These are phyloP conservation scores for Podaxis mareebaensis DNA, from an alignment of 768 basidiomycete genomes.

Conservation along the genomic window DNA sequence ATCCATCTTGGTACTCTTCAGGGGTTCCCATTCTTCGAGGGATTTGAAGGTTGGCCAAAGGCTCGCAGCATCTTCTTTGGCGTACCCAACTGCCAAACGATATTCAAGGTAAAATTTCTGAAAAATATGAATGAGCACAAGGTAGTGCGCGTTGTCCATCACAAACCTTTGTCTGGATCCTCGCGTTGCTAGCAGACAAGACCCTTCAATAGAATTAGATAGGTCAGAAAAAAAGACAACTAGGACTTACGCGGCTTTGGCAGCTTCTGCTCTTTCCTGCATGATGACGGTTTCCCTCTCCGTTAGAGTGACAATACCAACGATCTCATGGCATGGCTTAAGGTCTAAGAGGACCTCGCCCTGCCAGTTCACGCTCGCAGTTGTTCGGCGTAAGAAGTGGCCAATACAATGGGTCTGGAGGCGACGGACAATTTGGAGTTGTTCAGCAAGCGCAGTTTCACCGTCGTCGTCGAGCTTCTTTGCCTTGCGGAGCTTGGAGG, in stretches of 20 bases:
- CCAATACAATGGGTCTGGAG: neutral
- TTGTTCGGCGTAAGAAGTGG: neutral
- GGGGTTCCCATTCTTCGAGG: constrained; percentile 17
- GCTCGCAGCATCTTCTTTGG: neutral
- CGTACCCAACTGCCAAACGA: constrained; percentile 11
- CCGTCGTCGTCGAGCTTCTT: neutral
- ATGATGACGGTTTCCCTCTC: neutral
- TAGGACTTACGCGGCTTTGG: neutral
- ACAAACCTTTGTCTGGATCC: neutral
- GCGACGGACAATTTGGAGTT: neutral
- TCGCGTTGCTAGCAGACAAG: neutral
- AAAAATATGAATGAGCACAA: neutral
- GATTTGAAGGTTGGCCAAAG: constrained; percentile 12
- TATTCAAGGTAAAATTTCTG: constrained; percentile 22
- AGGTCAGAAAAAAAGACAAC: neutral
- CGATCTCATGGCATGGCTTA: neutral
- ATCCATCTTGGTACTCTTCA: constrained; percentile 23
- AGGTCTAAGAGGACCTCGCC: neutral
- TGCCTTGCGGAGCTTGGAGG: neutral
- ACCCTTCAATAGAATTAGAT: neutral
- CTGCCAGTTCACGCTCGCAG: neutral
- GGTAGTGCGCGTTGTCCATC: neutral
- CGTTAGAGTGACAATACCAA: neutral
- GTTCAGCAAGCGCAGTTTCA: neutral
- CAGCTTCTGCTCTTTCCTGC: neutral